Evolutionary conservation across 2,329 filamentous ascomycete species (phyloP).

Genomic region (Eutypa lata): DNA sequence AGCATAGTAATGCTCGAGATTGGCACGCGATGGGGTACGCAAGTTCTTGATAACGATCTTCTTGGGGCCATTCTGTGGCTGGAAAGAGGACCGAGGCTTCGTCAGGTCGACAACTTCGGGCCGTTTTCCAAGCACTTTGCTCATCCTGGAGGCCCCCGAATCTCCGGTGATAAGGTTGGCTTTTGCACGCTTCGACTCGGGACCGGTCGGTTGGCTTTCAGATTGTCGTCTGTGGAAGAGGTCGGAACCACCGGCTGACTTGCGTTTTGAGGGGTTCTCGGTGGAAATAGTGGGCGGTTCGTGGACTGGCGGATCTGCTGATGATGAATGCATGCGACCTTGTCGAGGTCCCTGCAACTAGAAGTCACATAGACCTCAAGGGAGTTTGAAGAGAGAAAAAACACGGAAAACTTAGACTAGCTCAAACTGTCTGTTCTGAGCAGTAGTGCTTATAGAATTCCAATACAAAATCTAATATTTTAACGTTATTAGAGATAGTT

Average conservation of each 20-base stretch:
- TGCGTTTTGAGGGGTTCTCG: slow-evolving; percentile 24
- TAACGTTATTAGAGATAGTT: too few relatives aligned
- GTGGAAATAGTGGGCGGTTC: slow-evolving; percentile 10
- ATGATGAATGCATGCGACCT: slow-evolving; percentile 28
- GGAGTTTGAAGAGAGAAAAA: slow-evolving; percentile 1
- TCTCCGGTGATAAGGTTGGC: slow-evolving; percentile 5
- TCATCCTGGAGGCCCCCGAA: slow-evolving; percentile 20
- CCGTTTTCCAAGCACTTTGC: slow-evolving; percentile 31
- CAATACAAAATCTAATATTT: too few relatives aligned
- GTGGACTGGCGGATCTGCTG: slow-evolving; percentile 19
- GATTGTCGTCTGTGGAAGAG: slow-evolving; percentile 9
- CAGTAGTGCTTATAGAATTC: too few relatives aligned
- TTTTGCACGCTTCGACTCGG: slow-evolving; percentile 21
- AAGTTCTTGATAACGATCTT: slow-evolving; percentile 95
- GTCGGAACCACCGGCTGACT: slow-evolving; percentile 8
- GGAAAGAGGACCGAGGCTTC: slow-evolving; percentile 50
- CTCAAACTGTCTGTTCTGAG: background rate
- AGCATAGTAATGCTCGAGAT: slow-evolving; percentile 75
- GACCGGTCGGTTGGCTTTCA: slow-evolving; percentile 2
- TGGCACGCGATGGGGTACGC: slow-evolving; percentile 53
- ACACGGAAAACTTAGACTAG: background rate
- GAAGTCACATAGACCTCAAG: slow-evolving; percentile 22
- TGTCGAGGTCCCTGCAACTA: slow-evolving; percentile 23
- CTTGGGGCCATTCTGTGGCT: slow-evolving; percentile 73
- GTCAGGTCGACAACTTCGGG: slow-evolving; percentile 46